Evolutionary conservation across 768 basidiomycete genomes (phyloP).

Genomic region (Lactifluus piperatus): DNA sequence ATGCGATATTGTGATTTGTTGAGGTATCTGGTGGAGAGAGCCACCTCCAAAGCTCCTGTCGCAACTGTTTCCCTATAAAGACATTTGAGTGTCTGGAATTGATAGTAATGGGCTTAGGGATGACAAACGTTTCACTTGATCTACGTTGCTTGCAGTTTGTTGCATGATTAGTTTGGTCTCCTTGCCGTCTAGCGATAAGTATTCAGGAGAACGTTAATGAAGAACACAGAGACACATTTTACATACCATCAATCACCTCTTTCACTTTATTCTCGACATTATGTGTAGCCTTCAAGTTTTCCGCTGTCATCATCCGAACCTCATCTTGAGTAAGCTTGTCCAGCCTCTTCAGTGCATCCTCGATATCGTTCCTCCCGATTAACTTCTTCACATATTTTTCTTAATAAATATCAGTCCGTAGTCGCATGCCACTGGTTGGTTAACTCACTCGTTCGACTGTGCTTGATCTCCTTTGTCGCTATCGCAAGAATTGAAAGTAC

Average conservation of each 20-base stretch:
- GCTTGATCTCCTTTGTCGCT: not conserved
- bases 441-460: not conserved
- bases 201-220: not conserved
- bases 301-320: not conserved
- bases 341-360: not conserved
- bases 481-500: not conserved
- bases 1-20: not conserved
- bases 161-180: too few relatives aligned
- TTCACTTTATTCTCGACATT: not conserved
- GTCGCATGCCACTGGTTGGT: not conserved
- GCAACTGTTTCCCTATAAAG: not conserved
- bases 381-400: not conserved
- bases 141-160: not conserved
- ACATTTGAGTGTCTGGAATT: not conserved
- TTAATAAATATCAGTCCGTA: not conserved
- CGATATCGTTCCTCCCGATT: not conserved
- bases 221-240: not conserved
- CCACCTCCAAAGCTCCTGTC: not conserved
- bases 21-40: slow-evolving; percentile 2
- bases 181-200: not conserved
- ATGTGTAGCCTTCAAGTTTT: not conserved
- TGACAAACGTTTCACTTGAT: not conserved
- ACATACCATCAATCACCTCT: not conserved
- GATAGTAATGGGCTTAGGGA: not conserved
- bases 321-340: not conserved